Base-by-base conservation (phyloP, 805 yeast genomes). In the Metschnikowia drakensbergensis region DNA sequence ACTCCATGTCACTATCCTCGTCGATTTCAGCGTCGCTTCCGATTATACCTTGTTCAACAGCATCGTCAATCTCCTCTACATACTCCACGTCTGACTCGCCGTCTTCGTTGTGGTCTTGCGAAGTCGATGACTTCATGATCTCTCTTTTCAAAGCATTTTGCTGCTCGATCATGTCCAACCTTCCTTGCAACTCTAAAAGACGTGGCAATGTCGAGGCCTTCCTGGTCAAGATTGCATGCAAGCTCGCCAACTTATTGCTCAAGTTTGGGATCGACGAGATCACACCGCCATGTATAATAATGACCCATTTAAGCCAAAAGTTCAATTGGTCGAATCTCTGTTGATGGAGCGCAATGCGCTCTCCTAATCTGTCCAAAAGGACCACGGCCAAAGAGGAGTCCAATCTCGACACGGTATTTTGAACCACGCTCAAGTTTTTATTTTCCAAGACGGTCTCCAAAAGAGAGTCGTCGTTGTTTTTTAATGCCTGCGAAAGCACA, bases 401-500 rank as follows among this genome's bases (percentile, higher is more conserved):
- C 44, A 80, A 65, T 54, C 74, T 72, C 13, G 74, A 53, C 40
- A 80, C 72, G 5, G 84, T 80, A 47, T 72, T 71, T 55, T 74
- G 75, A 39, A 80, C 76, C 6, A 78, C 68, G 5, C 60, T 63
- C 42, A 79, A 78, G 54, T 80, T 83, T 42, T 74, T 71, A 56
- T 79, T 79, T 50, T 67, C 67, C 54, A 94, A 74, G 9, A 96
- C 96, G 3, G 88, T 81, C 65, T 94, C 98, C 53, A 94, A 74
- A 48, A 94, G 72, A 7, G 94, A 72, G 59, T 84, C 90, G 64
- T 94, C 99, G 59, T 87, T 88, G 22, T 95, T 83, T 58, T 81
- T 83, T 53, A 94, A 75, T 0, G 99, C 92, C 69, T 94, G 99
- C 10, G 91, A 75, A 39, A 94, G 74, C n/a, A 94, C 81, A 1